These are phyloP conservation scores for Auriscalpium vulgare DNA, from an alignment of 768 basidiomycete genomes.

Conservation along the genomic window DNA sequence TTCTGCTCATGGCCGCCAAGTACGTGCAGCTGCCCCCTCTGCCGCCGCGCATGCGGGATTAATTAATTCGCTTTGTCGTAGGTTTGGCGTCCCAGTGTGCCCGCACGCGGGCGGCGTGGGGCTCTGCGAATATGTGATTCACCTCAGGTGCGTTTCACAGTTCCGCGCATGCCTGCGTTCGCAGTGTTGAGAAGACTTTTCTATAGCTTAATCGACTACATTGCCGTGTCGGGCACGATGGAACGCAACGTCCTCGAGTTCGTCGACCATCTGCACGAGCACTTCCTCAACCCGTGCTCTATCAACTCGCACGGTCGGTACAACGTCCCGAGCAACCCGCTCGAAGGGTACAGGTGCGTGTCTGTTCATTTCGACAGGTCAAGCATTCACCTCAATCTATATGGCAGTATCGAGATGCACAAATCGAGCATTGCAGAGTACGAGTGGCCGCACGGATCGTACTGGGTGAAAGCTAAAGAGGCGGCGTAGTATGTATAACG, in stretches of 20 bases:
- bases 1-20: constrained; percentile 88
- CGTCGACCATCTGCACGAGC: constrained; percentile 88
- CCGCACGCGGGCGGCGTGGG: constrained; percentile 96
- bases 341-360: constrained; percentile 71
- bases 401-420: constrained; percentile 78
- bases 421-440: constrained; percentile 73
- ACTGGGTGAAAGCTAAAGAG: constrained; percentile 46
- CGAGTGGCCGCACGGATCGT: constrained; percentile 80
- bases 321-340: constrained; percentile 70
- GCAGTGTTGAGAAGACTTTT: not conserved
- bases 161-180: not conserved
- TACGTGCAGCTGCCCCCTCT: constrained; percentile 24
- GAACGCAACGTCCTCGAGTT: constrained; percentile 91
- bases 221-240: constrained; percentile 85
- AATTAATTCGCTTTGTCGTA: constrained; percentile 18
- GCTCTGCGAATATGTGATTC: constrained; percentile 87
- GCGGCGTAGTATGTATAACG: not conserved
- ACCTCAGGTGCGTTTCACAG: constrained; percentile 43
- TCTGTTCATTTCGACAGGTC: not conserved
- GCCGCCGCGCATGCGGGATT: too few species aligned
- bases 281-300: constrained; percentile 82
- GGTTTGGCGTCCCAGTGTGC: constrained; percentile 79
- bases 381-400: not conserved
- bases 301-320: constrained; percentile 83
- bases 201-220: constrained; percentile 82